A percentile compares a stretch with the other conserved stretches of the same genome.
These are phyloP conservation scores for Xylaria sp. DNA, from an alignment of 495 filamentous ascomycete genomes.

Conservation along the genomic window DNA sequence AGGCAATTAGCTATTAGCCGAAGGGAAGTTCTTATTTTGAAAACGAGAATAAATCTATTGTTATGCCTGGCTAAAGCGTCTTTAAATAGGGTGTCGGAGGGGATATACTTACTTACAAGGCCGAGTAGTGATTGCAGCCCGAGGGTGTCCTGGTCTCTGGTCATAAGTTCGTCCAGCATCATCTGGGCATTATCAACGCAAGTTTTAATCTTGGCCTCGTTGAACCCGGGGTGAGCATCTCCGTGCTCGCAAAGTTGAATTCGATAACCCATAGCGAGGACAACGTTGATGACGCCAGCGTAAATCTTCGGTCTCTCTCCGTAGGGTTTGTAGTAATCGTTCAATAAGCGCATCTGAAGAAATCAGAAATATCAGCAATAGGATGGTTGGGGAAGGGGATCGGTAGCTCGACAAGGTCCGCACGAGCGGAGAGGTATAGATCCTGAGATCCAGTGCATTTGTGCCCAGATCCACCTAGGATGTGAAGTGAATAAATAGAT, in stretches of 20 bases:
- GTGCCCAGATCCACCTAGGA: too few relatives aligned
- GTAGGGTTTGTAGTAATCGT: conserved; percentile 35
- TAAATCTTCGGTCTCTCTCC: conserved; percentile 33
- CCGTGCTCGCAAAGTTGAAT: conserved; percentile 25
- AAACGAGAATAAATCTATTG: not conserved
- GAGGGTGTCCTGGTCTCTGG: conserved; percentile 39
- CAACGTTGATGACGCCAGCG: conserved; percentile 42
- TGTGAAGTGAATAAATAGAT: not conserved
- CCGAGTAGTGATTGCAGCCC: conserved; percentile 43
- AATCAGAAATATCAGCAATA: not conserved
- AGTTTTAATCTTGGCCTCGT: conserved; percentile 32
- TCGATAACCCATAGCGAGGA: conserved; percentile 40
- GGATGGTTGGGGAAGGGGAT: not conserved
- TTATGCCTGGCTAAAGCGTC: not conserved
- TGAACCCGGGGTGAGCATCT: conserved; percentile 30
- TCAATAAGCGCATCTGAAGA: conserved; percentile 32
- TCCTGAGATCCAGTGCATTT: not conserved
- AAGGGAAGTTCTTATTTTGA: not conserved
- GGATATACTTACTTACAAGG: conserved; percentile 37
- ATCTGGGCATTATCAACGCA: conserved; percentile 43
- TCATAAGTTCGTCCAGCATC: conserved; percentile 41
- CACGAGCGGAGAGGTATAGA: not conserved
- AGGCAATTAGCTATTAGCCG: not conserved
- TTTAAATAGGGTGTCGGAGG: not conserved
- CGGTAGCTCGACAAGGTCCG: not conserved